Evolutionary conservation across 805 yeast species (phyloP).

Genomic region (Groenewaldozyma salmanticensis): DNA sequence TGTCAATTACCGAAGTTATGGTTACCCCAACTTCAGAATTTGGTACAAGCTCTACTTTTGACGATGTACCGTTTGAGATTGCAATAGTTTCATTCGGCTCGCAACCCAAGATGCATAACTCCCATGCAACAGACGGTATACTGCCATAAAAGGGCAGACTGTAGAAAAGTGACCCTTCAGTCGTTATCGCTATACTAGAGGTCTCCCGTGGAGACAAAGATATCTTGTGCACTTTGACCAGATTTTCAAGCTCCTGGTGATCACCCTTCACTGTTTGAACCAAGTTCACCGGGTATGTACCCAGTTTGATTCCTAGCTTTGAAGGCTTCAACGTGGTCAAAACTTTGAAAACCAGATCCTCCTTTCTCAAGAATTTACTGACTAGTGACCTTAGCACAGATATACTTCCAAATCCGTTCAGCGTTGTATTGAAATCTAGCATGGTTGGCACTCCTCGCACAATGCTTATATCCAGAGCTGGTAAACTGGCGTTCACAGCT

Average conservation of each 20-base stretch:
- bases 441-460: conserved; percentile 4
- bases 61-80: conserved; percentile 14
- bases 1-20: conserved; percentile 12
- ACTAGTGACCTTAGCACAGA: conserved; percentile 11
- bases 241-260: not conserved
- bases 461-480: conserved; percentile 11
- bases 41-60: conserved; percentile 8
- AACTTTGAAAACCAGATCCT: conserved; percentile 10
- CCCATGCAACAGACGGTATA: conserved; percentile 24
- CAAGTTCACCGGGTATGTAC: too few relatives aligned
- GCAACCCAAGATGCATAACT: conserved; percentile 23
- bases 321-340: conserved; percentile 6
- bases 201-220: conserved; percentile 1
- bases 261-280: not conserved
- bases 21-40: conserved; percentile 8
- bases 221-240: conserved; percentile 4
- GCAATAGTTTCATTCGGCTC: conserved; percentile 3
- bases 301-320: conserved; percentile 1
- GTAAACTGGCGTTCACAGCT: conserved; percentile 14
- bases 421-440: conserved; percentile 9
- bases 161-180: conserved; percentile 3
- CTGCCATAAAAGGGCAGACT: conserved; percentile 12
- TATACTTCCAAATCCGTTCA: conserved; percentile 16
- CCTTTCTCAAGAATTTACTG: conserved; percentile 8
- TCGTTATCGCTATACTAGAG: conserved; percentile 5